Evolutionary conservation across 225 moss, liverwort and hornwort species (phyloP).

Genomic region (Pseudisothecium myosuroides): DNA sequence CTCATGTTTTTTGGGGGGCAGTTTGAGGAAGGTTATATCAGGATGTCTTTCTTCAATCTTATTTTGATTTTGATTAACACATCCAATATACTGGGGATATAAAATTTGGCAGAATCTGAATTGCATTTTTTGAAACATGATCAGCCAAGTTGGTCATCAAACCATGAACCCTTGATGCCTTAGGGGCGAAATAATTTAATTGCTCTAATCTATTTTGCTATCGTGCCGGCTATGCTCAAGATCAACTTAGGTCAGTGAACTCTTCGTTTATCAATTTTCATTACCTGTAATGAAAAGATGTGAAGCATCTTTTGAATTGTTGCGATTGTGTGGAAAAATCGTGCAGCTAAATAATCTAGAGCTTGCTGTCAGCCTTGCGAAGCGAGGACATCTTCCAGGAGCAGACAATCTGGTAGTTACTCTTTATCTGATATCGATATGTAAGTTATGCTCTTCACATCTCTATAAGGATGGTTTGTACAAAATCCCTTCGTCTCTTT

Average conservation of each 20-base stretch:
- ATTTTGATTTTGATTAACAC: background rate
- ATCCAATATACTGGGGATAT: background rate
- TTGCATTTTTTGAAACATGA: background rate
- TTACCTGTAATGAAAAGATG: background rate
- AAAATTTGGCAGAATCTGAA: too few species aligned
- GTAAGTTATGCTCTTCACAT: background rate
- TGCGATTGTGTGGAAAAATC: background rate
- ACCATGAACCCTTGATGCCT: background rate
- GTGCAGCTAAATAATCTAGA: slow-evolving; percentile 72
- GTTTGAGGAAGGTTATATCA: background rate
- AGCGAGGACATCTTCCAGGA: slow-evolving; percentile 85
- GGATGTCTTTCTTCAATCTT: background rate
- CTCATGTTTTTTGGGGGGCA: background rate
- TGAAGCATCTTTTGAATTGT: background rate
- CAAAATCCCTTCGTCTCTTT: background rate
- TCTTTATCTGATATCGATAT: background rate
- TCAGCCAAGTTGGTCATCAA: background rate
- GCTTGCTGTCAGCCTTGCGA: slow-evolving; percentile 91
- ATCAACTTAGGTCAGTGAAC: background rate
- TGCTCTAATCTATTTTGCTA: background rate
- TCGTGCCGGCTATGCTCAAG: background rate
- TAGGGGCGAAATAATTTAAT: too few species aligned
- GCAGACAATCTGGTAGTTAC: slow-evolving; percentile 77
- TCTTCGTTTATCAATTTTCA: background rate
- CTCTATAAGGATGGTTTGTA: background rate